Evolutionary conservation across 352 stramenopile genomes (phyloP), one percentile per base, ranked within the genome.

Genomic region (Globisporangium camurandrum): DNA sequence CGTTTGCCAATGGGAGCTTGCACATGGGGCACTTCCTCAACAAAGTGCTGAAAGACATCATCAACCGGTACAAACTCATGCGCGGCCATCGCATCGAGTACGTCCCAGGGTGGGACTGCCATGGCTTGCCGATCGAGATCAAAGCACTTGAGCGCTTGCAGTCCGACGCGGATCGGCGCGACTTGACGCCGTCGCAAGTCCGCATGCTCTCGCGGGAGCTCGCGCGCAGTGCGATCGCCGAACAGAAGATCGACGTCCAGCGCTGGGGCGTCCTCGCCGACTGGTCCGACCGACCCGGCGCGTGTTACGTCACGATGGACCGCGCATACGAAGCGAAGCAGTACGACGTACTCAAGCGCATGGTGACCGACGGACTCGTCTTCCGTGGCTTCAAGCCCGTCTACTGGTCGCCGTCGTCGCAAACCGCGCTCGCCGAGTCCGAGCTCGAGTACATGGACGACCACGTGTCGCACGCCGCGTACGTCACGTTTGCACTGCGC

Each of bases 361-460:
- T 99, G 94, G 93, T 98, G 41, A 64, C 87, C 40, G 79, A 97
- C 30, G 95, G 93, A 17, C 86, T 97, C 56, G 95, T 99, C 41
- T 98, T 98, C 61, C 75, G 96, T n/a, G 97, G 96, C 6, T 87
- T 94, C 44, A 99, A 99, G 71, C 97, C 97, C 6, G 96, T 99
- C 6, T 97, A 98, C 73, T 99, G 96, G 95, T 98, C 93, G 39
- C 96, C 96, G 41, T 98, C 94, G 19, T 98, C 92, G 20, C 69
- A 80, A 34, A 99, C 96, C 14, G 96, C 97, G n/a, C 71, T 99
- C 19, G 97, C 97, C 17, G 97, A 99, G 69, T 95, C 96, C 0
- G 97, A 99, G 69, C 75, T 99, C 36, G 97, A 99, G 75, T 99
- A 99, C 69, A 63, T 82, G n/a, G 93, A 98, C 51, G 81, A 97